Percentiles rank a stretch among this genome's conserved stretches.
These are phyloP conservation scores for Rhynchosporium graminicola DNA, from an alignment of 2,329 filamentous ascomycete species.

Conservation along the genomic window DNA sequence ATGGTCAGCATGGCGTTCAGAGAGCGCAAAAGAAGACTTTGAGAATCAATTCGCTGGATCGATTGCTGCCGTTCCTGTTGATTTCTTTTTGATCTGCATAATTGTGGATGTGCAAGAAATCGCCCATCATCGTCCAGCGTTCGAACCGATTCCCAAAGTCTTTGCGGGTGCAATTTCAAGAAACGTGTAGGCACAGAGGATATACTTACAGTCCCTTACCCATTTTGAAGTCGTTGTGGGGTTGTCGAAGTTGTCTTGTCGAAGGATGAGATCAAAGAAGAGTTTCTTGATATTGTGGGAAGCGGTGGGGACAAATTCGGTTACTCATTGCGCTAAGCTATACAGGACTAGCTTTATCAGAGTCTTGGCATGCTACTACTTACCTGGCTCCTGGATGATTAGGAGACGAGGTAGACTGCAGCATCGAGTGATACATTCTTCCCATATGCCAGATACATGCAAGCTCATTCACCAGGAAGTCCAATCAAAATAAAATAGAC, in stretches of 20 bases:
- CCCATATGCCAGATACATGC: too few species aligned
- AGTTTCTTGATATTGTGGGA: background rate
- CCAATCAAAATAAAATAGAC: too few species aligned
- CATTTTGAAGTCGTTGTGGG: slow-evolving; percentile 42
- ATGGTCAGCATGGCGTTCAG: slow-evolving; percentile 23
- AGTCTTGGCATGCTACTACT: too few species aligned
- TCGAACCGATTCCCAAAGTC: background rate
- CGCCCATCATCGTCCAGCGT: background rate
- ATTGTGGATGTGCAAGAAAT: background rate
- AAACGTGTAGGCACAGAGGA: background rate
- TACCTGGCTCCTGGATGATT: too few species aligned
- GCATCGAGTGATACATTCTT: too few species aligned
- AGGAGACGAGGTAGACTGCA: too few species aligned
- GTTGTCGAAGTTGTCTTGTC: slow-evolving; percentile 16
- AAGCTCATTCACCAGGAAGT: too few species aligned
- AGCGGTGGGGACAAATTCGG: slow-evolving; percentile 4
- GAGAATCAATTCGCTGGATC: background rate
- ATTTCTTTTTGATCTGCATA: background rate
- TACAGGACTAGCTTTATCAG: background rate
- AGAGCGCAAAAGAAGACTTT: background rate
- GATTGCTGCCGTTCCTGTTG: background rate
- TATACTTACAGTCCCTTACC: slow-evolving; percentile 48
- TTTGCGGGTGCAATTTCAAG: background rate
- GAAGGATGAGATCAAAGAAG: background rate
- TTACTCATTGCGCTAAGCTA: slow-evolving; percentile 3